phyloP scores from a whole-genome alignment of 2,329 filamentous ascomycete genomes.

The Bimuria novae-zelandiae region DNA sequence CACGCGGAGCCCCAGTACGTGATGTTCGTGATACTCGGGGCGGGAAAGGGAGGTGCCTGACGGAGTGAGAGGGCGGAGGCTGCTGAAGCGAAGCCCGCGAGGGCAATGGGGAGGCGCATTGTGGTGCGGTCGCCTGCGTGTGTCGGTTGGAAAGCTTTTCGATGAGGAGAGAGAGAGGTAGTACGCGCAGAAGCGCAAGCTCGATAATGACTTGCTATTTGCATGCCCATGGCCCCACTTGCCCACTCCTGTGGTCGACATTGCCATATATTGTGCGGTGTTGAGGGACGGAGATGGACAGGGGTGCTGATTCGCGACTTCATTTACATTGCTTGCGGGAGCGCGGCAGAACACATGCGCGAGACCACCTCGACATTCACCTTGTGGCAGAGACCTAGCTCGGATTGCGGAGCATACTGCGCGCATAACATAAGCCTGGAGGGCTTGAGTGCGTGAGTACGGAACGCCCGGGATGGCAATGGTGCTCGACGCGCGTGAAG shows the following conservation, averaged over 20 bases:
- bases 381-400: too few species aligned
- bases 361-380: too few species aligned
- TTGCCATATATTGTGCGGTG: slow-evolving; percentile 16
- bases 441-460: too few species aligned
- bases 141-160: not conserved
- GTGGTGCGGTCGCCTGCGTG: too few species aligned
- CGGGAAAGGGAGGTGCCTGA: not conserved
- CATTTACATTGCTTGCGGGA: slow-evolving; percentile 12
- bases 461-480: too few species aligned
- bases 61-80: slow-evolving; percentile 1
- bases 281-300: slow-evolving; percentile 2
- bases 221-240: slow-evolving; percentile 20
- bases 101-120: slow-evolving; percentile 5
- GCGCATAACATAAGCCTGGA: too few species aligned
- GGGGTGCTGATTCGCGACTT: slow-evolving; percentile 23
- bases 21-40: slow-evolving; percentile 11
- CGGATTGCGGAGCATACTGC: too few species aligned
- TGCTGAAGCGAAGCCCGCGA: slow-evolving; percentile 6
- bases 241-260: slow-evolving; percentile 8
- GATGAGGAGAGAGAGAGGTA: not conserved
- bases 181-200: too few species aligned
- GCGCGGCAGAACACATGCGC: slow-evolving; percentile 15
- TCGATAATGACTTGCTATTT: too few species aligned
- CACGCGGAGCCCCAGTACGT: slow-evolving; percentile 20
- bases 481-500: too few species aligned